These are phyloP conservation scores for Boehmeria nivea DNA, from an alignment of 306 rosid species.

Conservation along the genomic window DNA sequence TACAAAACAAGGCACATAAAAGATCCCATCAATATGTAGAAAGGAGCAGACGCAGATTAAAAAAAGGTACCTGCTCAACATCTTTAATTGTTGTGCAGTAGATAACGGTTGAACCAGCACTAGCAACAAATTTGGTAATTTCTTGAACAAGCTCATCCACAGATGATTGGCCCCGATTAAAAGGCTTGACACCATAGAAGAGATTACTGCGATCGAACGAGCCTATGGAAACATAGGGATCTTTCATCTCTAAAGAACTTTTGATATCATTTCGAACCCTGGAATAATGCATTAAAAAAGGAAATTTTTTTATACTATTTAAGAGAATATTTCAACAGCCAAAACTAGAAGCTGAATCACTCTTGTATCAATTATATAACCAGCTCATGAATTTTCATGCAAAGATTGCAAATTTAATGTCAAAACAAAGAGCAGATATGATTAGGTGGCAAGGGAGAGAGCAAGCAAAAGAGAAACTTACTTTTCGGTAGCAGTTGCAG, in stretches of 20 bases:
- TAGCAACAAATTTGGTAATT: conserved; percentile 46
- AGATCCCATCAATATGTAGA: no score
- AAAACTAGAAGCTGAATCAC: neutral
- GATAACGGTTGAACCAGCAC: conserved; percentile 68
- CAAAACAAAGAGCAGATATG: neutral
- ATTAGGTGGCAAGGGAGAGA: neutral
- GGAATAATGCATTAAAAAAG: conserved; percentile 22
- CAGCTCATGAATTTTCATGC: neutral
- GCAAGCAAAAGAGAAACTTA: conserved; percentile 32
- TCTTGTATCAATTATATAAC: no score
- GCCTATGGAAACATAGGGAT: conserved; percentile 62
- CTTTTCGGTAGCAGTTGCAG: conserved; percentile 93
- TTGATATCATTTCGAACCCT: conserved; percentile 79
- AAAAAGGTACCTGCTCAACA: conserved; percentile 67
- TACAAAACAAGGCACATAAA: neutral
- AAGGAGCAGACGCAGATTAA: conserved; percentile 1
- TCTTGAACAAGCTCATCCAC: conserved; percentile 62
- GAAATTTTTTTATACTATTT: neutral
- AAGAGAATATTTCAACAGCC: neutral
- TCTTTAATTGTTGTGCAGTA: conserved; percentile 89
- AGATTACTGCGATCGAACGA: conserved; percentile 83
- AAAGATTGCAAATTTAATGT: neutral
- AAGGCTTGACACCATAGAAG: conserved; percentile 74
- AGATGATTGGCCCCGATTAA: conserved; percentile 53
- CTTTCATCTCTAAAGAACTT: conserved; percentile 64